phyloP scores from a whole-genome alignment of 495 filamentous ascomycete genomes.

The Aspergillus leporis region DNA sequence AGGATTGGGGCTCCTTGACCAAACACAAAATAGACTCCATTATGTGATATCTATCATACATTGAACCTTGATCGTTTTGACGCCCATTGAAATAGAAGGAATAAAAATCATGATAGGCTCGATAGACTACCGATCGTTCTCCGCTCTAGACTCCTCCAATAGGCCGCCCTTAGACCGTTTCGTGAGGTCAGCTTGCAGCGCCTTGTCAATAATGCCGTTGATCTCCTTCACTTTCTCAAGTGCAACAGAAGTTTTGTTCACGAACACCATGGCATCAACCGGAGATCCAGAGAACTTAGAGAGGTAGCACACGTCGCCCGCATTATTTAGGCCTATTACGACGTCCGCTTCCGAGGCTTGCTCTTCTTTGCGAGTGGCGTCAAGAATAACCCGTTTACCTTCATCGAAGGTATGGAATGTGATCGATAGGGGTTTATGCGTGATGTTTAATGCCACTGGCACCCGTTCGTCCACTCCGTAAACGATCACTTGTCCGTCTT shows the following conservation, averaged over 20 bases:
- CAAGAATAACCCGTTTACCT: slow-evolving; percentile 65
- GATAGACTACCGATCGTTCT: slow-evolving; percentile 62
- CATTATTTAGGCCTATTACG: slow-evolving; percentile 81
- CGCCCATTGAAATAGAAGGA: neutral
- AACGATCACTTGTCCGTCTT: slow-evolving; percentile 77
- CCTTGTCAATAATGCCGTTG: slow-evolving; percentile 65
- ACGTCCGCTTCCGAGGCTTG: slow-evolving; percentile 81
- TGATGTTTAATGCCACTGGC: slow-evolving; percentile 82
- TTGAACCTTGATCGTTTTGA: neutral
- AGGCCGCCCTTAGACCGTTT: slow-evolving; percentile 73
- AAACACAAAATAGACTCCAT: slow-evolving; percentile 1
- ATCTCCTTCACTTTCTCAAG: slow-evolving; percentile 78
- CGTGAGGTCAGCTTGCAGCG: slow-evolving; percentile 73
- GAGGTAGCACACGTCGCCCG: slow-evolving; percentile 89
- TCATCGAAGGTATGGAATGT: slow-evolving; percentile 81
- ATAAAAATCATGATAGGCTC: neutral
- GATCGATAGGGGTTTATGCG: slow-evolving; percentile 86
- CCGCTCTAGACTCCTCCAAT: slow-evolving; percentile 76
- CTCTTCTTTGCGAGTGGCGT: slow-evolving; percentile 82
- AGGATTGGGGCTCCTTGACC: too few relatives aligned
- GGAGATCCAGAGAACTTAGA: slow-evolving; percentile 83
- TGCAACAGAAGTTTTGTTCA: slow-evolving; percentile 69
- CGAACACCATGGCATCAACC: slow-evolving; percentile 71
- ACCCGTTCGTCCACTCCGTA: slow-evolving; percentile 83
- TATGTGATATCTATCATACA: slow-evolving; percentile 14